Evolutionary conservation across 257 asterid species (phyloP).

Genomic region (Capsicum baccatum): DNA sequence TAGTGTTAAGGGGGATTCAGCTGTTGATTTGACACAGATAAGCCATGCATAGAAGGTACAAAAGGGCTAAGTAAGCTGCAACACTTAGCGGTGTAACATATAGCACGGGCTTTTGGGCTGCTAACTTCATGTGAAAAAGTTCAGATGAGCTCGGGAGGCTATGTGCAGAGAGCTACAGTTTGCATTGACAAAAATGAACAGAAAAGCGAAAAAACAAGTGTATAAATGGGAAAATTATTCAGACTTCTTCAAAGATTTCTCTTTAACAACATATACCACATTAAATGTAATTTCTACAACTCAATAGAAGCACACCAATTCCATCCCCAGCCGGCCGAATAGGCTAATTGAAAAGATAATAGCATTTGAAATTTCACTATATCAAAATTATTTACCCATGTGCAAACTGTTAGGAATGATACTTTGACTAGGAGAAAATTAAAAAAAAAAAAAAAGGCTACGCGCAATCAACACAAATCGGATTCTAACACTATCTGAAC

Average conservation of each 20-base stretch:
- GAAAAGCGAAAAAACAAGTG: neutral
- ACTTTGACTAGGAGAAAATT: too few species aligned
- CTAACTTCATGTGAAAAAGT: constrained; percentile 17
- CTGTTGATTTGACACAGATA: constrained; percentile 33
- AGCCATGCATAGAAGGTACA: constrained; percentile 27
- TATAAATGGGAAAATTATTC: neutral
- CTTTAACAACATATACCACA: neutral
- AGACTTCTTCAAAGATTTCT: neutral
- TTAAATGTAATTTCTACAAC: neutral
- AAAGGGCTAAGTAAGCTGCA: neutral
- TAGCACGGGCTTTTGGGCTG: constrained; percentile 32
- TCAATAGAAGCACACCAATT: neutral
- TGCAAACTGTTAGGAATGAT: too few species aligned
- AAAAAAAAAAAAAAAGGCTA: too few species aligned
- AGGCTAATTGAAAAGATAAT: neutral
- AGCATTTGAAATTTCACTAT: neutral
- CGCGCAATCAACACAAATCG: too few species aligned
- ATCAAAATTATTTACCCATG: neutral
- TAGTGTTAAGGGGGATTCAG: neutral
- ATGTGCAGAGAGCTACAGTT: constrained; percentile 9
- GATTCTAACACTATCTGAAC: neutral
- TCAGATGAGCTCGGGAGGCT: constrained; percentile 32
- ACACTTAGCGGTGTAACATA: constrained; percentile 13
- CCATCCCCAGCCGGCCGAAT: neutral
- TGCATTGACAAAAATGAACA: too few species aligned